These are phyloP conservation scores for Phytopythium delawarense DNA, from an alignment of 352 stramenopile species.

Conservation along the genomic window DNA sequence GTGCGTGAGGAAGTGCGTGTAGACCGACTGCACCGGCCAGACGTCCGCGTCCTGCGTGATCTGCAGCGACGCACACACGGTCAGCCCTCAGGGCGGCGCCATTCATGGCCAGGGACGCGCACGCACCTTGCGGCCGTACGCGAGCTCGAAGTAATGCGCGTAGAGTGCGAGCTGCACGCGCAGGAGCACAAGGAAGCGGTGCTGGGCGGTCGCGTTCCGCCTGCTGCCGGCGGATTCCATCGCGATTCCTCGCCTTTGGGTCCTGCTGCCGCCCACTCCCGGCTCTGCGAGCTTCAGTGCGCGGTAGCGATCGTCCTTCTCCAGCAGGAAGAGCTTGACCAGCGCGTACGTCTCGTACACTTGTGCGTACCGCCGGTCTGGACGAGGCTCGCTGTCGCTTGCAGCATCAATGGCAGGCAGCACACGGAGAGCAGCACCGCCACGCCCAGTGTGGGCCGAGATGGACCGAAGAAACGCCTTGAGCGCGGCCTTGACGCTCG, in stretches of 20 bases:
- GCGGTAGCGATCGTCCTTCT: constrained; percentile 20
- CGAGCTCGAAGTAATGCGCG: constrained; percentile 46
- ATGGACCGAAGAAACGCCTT: constrained; percentile 23
- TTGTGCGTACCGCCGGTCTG: neutral
- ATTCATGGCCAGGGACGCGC: neutral
- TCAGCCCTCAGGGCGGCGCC: neutral
- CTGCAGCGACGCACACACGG: constrained; percentile 8
- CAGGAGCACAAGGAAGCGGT: constrained; percentile 20
- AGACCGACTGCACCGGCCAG: constrained; percentile 30
- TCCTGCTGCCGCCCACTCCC: neutral
- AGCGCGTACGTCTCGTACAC: constrained; percentile 46
- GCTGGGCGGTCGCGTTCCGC: neutral
- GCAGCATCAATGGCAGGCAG: too few relatives aligned
- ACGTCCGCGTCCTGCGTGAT: constrained; percentile 28
- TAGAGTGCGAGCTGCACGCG: constrained; percentile 54
- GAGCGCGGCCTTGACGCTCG: constrained; percentile 28
- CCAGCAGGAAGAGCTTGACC: constrained; percentile 48
- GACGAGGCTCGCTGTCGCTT: neutral
- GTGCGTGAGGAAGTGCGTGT: constrained; percentile 29
- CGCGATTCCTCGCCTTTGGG: constrained; percentile 6
- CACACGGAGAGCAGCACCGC: neutral
- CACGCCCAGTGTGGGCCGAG: neutral
- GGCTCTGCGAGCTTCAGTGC: neutral
- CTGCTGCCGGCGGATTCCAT: constrained; percentile 4
- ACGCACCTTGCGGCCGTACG: constrained; percentile 34